Evolutionary conservation across 2,329 filamentous ascomycete genomes (phyloP).

Genomic region (Pestalotiopsis sp.): DNA sequence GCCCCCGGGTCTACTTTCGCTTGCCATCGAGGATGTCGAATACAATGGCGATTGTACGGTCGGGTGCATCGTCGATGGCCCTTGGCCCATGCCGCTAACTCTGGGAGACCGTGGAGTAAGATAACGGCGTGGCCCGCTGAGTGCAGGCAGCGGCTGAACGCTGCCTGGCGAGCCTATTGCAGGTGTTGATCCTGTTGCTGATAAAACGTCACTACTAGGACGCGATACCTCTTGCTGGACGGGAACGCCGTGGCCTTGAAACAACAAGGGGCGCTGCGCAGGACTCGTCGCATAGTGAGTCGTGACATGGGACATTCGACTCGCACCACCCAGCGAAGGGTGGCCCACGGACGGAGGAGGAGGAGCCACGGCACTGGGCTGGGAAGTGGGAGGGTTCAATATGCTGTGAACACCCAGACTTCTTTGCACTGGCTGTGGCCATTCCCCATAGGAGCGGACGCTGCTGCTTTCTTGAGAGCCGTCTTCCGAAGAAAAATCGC

Average conservation of each 20-base stretch:
- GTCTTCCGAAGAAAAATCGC: constrained; percentile 30
- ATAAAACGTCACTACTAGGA: constrained; percentile 21
- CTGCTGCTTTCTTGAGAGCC: constrained; percentile 29
- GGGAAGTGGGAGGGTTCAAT: constrained; percentile 42
- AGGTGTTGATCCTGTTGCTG: constrained; percentile 28
- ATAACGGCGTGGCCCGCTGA: constrained; percentile 46
- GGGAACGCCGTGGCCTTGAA: constrained; percentile 23
- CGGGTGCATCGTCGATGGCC: constrained; percentile 29
- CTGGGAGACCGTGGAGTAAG: constrained; percentile 63
- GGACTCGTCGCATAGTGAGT: constrained; percentile 27
- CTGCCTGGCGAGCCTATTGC: constrained; percentile 34
- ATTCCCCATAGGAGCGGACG: constrained; percentile 31
- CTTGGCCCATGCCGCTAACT: constrained; percentile 49
- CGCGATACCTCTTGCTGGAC: constrained; percentile 23
- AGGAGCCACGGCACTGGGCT: constrained; percentile 19
- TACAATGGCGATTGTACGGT: constrained; percentile 32
- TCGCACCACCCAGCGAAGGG: constrained; percentile 18
- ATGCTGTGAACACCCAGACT: constrained; percentile 46
- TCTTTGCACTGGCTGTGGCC: constrained; percentile 33
- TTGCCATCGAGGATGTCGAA: constrained; percentile 18
- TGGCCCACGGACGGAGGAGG: constrained; percentile 17
- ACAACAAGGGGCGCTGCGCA: constrained; percentile 23
- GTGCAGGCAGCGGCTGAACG: constrained; percentile 30
- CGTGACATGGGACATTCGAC: constrained; percentile 19
- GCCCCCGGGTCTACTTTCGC: constrained; percentile 22